A percentile compares a stretch with the other conserved stretches of the same genome.
Evolutionary conservation across 306 rosid genomes (phyloP).

Genomic region (Vachellia pachyceras): DNA sequence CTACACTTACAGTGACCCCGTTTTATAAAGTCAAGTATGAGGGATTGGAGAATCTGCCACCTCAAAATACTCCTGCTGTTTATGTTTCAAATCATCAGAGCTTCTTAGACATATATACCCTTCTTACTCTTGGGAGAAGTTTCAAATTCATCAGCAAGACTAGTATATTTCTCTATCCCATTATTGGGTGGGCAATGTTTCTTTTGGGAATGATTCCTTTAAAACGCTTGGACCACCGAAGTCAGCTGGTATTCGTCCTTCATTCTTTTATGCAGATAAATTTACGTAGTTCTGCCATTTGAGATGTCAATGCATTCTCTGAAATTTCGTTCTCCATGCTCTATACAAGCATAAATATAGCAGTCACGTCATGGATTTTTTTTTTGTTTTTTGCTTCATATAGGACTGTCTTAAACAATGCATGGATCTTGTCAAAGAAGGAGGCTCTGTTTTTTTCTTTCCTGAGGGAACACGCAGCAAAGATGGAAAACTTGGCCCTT

Average conservation of each 20-base stretch:
- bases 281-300: constrained; percentile 34
- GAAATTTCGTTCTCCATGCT: not conserved
- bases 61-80: constrained; percentile 79
- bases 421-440: constrained; percentile 78
- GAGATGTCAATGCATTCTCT: constrained; percentile 20
- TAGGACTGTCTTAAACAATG: constrained; percentile 87
- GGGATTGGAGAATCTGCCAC: constrained; percentile 90
- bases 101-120: constrained; percentile 87
- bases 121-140: constrained; percentile 85
- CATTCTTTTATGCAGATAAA: constrained; percentile 11
- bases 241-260: constrained; percentile 80
- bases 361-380: constrained; percentile 21
- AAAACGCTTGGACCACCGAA: constrained; percentile 90
- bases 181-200: constrained; percentile 99
- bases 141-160: constrained; percentile 99
- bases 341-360: not conserved
- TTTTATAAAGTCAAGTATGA: constrained; percentile 67
- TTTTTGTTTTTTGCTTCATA: constrained; percentile 35
- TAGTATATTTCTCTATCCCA: constrained; percentile 80
- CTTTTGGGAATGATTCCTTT: constrained; percentile 83
- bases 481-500: constrained; percentile 82
- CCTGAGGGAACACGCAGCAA: constrained; percentile 96
- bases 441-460: constrained; percentile 91
- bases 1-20: constrained; percentile 63
- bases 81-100: constrained; percentile 98